Percentiles rank a stretch among this genome's conserved stretches.
Evolutionary conservation across 2,329 filamentous ascomycete genomes (phyloP).

Genomic region (Fusarium abutilonis): DNA sequence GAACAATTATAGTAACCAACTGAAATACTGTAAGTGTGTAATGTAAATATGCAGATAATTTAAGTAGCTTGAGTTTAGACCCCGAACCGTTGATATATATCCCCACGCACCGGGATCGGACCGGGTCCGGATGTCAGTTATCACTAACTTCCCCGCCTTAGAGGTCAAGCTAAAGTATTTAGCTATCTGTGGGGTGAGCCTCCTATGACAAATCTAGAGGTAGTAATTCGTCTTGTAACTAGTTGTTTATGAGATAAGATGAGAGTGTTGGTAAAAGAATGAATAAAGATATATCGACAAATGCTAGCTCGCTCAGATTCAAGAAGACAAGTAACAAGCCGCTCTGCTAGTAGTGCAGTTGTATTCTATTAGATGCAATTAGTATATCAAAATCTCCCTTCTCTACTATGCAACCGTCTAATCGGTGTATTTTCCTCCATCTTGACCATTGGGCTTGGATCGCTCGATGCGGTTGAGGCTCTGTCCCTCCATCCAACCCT

Average conservation of each 20-base stretch:
- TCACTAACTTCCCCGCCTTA: constrained; percentile 19
- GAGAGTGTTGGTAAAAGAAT: constrained; percentile 1
- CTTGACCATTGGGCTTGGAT: constrained; percentile 9
- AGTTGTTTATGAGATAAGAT: constrained; percentile 1
- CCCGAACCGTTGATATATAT: constrained; percentile 5
- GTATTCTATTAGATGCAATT: background rate
- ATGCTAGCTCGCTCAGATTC: background rate
- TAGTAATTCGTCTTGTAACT: constrained; percentile 5
- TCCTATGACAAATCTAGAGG: constrained; percentile 24
- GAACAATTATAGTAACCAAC: background rate
- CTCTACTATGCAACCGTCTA: constrained; percentile 4
- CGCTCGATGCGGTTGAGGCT: constrained; percentile 30
- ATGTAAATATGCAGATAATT: too few species aligned
- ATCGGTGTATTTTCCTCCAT: constrained; percentile 36
- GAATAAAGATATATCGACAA: background rate
- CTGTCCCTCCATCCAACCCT: constrained; percentile 41
- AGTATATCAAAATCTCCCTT: background rate
- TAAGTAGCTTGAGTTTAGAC: too few species aligned
- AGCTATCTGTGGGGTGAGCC: constrained; percentile 20
- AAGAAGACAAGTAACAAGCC: background rate
- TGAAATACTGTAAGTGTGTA: too few species aligned
- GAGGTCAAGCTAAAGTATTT: constrained; percentile 3
- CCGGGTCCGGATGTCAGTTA: constrained; percentile 25
- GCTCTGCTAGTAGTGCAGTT: background rate
- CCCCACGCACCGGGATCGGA: background rate